phyloP scores from a whole-genome alignment of 108 stramenopile species.

The Stephanodiscus minutulus region DNA sequence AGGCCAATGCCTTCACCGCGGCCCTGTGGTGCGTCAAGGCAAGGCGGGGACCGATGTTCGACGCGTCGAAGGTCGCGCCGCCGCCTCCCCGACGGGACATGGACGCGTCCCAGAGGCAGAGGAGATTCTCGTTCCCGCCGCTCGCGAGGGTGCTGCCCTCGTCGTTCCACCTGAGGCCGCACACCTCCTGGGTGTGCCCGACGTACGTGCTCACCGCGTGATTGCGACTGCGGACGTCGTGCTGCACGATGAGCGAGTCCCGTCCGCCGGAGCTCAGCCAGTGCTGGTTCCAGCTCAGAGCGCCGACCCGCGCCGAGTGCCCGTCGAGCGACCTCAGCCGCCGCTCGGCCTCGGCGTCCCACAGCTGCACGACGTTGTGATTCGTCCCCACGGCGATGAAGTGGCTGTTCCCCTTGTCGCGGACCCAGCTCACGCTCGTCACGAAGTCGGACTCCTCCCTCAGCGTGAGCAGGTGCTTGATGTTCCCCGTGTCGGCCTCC shows the following conservation, averaged over 20 bases:
- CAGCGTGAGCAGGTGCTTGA: slow-evolving; percentile 89
- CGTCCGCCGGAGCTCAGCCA: slow-evolving; percentile 87
- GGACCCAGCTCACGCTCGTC: slow-evolving; percentile 90
- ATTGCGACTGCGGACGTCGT: slow-evolving; percentile 89
- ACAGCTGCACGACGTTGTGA: slow-evolving; percentile 81
- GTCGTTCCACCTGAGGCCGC: slow-evolving; percentile 87
- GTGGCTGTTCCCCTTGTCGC: slow-evolving; percentile 48
- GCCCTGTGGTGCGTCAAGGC: slow-evolving; percentile 89
- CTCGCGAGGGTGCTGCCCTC: slow-evolving; percentile 95
- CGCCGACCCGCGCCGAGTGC: slow-evolving; percentile 91
- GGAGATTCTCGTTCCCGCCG: slow-evolving; percentile 98
- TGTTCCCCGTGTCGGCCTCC: slow-evolving; percentile 96
- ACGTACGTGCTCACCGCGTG: slow-evolving; percentile 64
- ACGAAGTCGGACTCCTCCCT: slow-evolving; percentile 86
- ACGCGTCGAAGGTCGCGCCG: slow-evolving; percentile 10
- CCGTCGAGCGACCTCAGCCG: slow-evolving; percentile 85
- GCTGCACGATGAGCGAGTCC: slow-evolving; percentile 93
- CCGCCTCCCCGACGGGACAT: slow-evolving; percentile 58
- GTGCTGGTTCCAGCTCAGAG: slow-evolving; percentile 95
- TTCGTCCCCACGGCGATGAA: slow-evolving; percentile 78
- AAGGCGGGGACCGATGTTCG: slow-evolving; percentile 67
- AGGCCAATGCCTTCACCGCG: slow-evolving; percentile 98
- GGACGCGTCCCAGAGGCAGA: slow-evolving; percentile 97
- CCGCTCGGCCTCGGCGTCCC: slow-evolving; percentile 52
- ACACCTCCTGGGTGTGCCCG: slow-evolving; percentile 87